Percentiles rank a stretch among this genome's conserved stretches.
Evolutionary conservation across 2,329 filamentous ascomycete species (phyloP).

Genomic region (Penicillium occitanis): DNA sequence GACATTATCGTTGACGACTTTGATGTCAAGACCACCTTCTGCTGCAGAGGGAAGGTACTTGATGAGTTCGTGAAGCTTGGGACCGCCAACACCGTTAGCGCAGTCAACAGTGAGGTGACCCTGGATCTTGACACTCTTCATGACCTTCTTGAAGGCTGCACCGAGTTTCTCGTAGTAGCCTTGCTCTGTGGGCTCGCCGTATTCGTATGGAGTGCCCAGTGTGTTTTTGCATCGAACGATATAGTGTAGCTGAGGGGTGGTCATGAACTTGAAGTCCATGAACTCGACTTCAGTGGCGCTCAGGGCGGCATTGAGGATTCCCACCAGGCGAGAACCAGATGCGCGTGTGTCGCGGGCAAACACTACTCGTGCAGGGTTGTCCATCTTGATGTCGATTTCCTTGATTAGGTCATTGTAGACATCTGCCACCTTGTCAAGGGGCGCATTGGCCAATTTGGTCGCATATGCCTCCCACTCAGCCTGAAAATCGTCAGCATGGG

Average conservation of each 20-base stretch:
- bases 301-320: slow-evolving; percentile 75
- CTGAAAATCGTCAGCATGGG: slow-evolving; percentile 35
- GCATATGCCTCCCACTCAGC: slow-evolving; percentile 87
- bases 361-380: slow-evolving; percentile 72
- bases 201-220: slow-evolving; percentile 78
- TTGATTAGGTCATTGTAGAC: slow-evolving; percentile 74
- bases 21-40: slow-evolving; percentile 73
- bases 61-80: slow-evolving; percentile 81
- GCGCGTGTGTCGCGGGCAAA: slow-evolving; percentile 91
- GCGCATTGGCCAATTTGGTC: slow-evolving; percentile 83
- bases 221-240: slow-evolving; percentile 93
- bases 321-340: slow-evolving; percentile 80
- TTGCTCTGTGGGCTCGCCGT: slow-evolving; percentile 82
- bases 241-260: slow-evolving; percentile 98
- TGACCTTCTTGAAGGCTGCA: slow-evolving; percentile 78
- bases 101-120: slow-evolving; percentile 85
- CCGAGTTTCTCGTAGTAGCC: slow-evolving; percentile 95
- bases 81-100: slow-evolving; percentile 93
- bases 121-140: slow-evolving; percentile 71
- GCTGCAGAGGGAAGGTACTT: slow-evolving; percentile 71
- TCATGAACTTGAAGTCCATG: slow-evolving; percentile 85
- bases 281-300: slow-evolving; percentile 71
- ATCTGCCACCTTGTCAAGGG: slow-evolving; percentile 70
- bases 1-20: slow-evolving; percentile 89
- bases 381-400: slow-evolving; percentile 72